Conservation (phyloP, 2,329 filamentous ascomycete genomes). For the Lecanicillium sp. region DNA sequence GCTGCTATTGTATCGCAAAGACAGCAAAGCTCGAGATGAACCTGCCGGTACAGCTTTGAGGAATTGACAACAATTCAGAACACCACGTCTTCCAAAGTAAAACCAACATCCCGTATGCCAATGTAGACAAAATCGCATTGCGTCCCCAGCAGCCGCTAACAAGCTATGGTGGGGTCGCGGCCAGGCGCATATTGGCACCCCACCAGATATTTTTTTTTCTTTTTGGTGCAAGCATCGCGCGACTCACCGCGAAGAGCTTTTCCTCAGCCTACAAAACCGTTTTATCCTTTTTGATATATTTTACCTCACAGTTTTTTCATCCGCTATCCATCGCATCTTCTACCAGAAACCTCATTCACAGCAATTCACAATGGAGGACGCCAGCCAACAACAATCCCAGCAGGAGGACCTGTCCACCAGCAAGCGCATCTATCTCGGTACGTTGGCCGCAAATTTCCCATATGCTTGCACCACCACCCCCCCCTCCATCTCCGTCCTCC, state of each 20-base stretch:
- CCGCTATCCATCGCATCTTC: background rate
- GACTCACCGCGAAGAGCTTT: conserved; percentile 6
- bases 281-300: too few species aligned
- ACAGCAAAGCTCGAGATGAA: too few species aligned
- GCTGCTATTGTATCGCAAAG: too few species aligned
- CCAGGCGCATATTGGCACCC: conserved; percentile 12
- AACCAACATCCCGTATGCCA: too few species aligned
- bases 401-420: conserved; percentile 23
- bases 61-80: too few species aligned
- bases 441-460: background rate
- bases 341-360: background rate
- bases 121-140: background rate
- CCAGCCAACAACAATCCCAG: conserved; percentile 6
- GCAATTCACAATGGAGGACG: background rate
- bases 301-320: background rate
- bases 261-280: background rate
- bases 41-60: too few species aligned
- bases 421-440: conserved; percentile 53
- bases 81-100: too few species aligned
- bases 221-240: conserved; percentile 10
- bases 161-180: conserved; percentile 12
- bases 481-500: conserved; percentile 1
- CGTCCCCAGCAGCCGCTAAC: background rate
- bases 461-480: too few species aligned
- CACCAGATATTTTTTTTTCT: conserved; percentile 13